These are phyloP conservation scores for Crucihimalaya himalaica DNA, from an alignment of 345 rosid genomes.

Conservation along the genomic window DNA sequence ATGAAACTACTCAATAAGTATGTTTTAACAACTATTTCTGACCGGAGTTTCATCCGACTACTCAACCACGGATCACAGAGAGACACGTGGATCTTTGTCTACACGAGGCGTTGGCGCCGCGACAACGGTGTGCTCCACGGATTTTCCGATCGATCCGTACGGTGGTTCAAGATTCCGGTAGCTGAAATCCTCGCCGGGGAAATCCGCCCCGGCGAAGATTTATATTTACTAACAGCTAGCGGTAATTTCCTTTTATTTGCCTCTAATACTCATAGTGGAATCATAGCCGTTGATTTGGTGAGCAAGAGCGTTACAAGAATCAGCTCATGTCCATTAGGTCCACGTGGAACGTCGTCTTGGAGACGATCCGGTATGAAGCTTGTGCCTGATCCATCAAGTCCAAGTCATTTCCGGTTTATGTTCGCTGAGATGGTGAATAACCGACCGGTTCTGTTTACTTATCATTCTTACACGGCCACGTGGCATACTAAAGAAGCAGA, in stretches of 20 bases:
- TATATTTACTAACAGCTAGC: conserved; percentile 60
- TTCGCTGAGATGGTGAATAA: conserved; percentile 63
- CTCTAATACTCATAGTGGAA: conserved; percentile 52
- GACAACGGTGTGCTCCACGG: conserved; percentile 54
- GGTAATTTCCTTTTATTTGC: conserved; percentile 66
- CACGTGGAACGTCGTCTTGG: conserved; percentile 83
- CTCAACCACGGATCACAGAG: conserved; percentile 54
- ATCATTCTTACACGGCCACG: conserved; percentile 47
- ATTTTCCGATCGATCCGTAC: conserved; percentile 49
- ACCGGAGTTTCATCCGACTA: conserved; percentile 52
- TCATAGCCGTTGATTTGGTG: conserved; percentile 58
- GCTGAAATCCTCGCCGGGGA: conserved; percentile 45
- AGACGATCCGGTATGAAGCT: conserved; percentile 76
- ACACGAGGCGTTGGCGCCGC: conserved; percentile 73
- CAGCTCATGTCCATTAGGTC: conserved; percentile 74
- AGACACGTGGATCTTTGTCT: conserved; percentile 68
- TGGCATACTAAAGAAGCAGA: conserved; percentile 54
- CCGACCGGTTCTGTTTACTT: conserved; percentile 53
- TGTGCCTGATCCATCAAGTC: conserved; percentile 29
- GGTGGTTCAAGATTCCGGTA: conserved; percentile 66
- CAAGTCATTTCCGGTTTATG: conserved; percentile 59
- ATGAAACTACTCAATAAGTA: conserved; percentile 58
- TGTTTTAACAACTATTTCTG: conserved; percentile 49
- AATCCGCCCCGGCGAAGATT: conserved; percentile 48
- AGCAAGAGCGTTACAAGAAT: conserved; percentile 48